These are phyloP conservation scores for Fusarium sp. DNA, from an alignment of 2,329 filamentous ascomycete genomes.

Conservation along the genomic window DNA sequence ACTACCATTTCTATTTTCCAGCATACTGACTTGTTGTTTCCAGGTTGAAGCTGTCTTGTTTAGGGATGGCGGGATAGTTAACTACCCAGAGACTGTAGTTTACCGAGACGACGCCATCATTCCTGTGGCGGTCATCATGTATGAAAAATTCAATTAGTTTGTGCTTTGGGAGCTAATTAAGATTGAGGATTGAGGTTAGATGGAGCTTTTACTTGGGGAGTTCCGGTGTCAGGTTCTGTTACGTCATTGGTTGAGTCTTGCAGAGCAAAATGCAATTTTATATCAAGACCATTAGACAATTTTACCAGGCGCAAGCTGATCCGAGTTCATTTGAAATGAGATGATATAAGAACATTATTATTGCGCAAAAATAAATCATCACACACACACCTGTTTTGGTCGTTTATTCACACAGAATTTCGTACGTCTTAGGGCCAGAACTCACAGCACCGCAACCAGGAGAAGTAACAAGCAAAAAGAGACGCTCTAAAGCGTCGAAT, in stretches of 20 bases:
- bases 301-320: not conserved
- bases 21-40: not conserved
- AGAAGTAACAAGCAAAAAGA: not conserved
- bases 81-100: slow-evolving; percentile 6
- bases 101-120: slow-evolving; percentile 24
- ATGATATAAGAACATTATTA: accelerated
- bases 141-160: too few species aligned
- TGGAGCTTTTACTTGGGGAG: not conserved
- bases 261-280: not conserved
- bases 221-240: not conserved
- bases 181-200: not conserved
- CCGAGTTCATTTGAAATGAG: accelerated
- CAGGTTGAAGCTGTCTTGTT: slow-evolving; percentile 1
- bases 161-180: accelerated
- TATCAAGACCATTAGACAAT: not conserved
- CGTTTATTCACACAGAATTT: not conserved
- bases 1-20: accelerated
- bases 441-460: not conserved
- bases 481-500: accelerated
- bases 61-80: not conserved
- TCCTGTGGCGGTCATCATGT: slow-evolving; percentile 2
- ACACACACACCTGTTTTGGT: accelerated
- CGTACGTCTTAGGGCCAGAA: not conserved
- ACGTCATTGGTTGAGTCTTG: not conserved
- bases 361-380: accelerated